Evolutionary conservation across 176 grass and related monocot genomes (phyloP).

Genomic region (Carex myosuroides): DNA sequence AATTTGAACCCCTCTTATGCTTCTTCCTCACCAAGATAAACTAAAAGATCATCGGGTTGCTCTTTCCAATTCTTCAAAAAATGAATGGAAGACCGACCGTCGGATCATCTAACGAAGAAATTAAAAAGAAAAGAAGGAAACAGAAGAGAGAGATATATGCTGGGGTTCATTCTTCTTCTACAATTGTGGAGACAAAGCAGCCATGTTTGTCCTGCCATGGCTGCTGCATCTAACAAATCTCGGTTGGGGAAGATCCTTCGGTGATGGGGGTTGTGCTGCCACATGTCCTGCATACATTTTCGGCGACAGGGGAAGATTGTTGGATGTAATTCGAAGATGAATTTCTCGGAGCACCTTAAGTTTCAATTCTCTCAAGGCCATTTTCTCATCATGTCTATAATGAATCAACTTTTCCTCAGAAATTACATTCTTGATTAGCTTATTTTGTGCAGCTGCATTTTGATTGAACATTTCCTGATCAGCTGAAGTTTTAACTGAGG

Average conservation of each 20-base stretch:
- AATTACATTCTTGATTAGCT: not conserved
- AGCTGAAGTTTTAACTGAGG: not conserved
- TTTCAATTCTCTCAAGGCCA: not conserved
- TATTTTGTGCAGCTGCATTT: not conserved
- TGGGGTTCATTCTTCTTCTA: not conserved
- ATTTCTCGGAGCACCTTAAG: slow-evolving; percentile 1
- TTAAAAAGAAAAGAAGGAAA: slow-evolving; percentile 22
- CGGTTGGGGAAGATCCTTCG: slow-evolving; percentile 14
- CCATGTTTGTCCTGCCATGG: not conserved
- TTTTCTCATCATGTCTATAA: not conserved
- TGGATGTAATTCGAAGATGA: not conserved
- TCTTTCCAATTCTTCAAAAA: slow-evolving; percentile 20
- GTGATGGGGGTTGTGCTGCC: slow-evolving; percentile 18
- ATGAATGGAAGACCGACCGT: slow-evolving; percentile 14
- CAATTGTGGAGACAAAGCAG: not conserved
- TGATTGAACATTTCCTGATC: not conserved
- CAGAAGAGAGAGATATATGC: slow-evolving; percentile 14
- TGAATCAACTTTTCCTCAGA: not conserved
- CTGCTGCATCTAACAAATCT: slow-evolving; percentile 9
- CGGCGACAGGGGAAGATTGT: not conserved
- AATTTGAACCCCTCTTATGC: slow-evolving; percentile 1
- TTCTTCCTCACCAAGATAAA: slow-evolving; percentile 13
- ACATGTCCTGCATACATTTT: slow-evolving; percentile 19
- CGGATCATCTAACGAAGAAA: slow-evolving; percentile 13
- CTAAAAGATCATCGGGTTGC: slow-evolving; percentile 8